phyloP scores from a whole-genome alignment of 2,329 filamentous ascomycete species.

The Allantophomopsis lycopodina region DNA sequence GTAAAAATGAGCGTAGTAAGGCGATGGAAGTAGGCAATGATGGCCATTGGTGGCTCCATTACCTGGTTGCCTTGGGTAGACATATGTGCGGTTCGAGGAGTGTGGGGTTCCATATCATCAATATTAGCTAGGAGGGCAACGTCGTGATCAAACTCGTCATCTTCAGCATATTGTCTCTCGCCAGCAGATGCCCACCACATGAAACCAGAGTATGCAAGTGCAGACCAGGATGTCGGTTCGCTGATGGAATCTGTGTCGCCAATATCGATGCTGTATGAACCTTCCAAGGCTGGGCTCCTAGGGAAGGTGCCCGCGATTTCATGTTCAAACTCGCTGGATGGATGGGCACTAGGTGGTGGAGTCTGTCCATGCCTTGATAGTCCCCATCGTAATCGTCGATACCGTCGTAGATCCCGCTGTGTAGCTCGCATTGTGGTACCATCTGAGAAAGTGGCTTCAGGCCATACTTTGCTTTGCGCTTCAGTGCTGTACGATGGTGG shows the following conservation, averaged over 20 bases:
- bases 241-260: constrained; percentile 37
- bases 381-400: constrained; percentile 51
- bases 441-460: constrained; percentile 54
- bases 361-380: constrained; percentile 29
- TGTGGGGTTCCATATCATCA: constrained; percentile 16
- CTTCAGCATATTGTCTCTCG: constrained; percentile 49
- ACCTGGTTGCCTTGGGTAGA: constrained; percentile 11
- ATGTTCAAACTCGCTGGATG: constrained; percentile 3
- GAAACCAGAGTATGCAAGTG: constrained; percentile 68
- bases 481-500: constrained; percentile 47
- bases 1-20: constrained; percentile 53
- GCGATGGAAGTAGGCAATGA: constrained; percentile 73
- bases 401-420: constrained; percentile 78
- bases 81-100: constrained; percentile 5
- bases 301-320: background rate
- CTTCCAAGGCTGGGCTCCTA: background rate
- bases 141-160: constrained; percentile 45
- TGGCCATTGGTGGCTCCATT: constrained; percentile 46
- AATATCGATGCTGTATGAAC: constrained; percentile 24
- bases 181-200: constrained; percentile 87
- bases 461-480: constrained; percentile 54
- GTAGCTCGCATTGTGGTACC: constrained; percentile 66
- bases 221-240: constrained; percentile 54
- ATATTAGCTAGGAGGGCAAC: constrained; percentile 40
- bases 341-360: constrained; percentile 6